Percentiles rank a stretch among this genome's conserved stretches.
Evolutionary conservation across 163 green algal genomes (phyloP).

Genomic region (Scenedesmus sp.): DNA sequence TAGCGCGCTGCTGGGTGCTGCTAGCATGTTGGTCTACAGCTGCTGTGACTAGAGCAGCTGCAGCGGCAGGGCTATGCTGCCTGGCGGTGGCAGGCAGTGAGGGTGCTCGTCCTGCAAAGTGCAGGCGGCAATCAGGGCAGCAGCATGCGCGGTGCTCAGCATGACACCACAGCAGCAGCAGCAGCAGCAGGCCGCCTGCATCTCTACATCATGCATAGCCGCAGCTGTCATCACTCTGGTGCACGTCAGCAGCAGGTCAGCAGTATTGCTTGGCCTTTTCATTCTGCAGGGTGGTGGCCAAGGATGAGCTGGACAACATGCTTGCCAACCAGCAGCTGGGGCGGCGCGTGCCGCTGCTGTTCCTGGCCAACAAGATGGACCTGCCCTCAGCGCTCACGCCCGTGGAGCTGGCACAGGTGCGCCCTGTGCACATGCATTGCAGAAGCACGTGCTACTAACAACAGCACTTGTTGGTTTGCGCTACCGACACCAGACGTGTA

Average conservation of each 20-base stretch:
- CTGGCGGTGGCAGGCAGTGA: neutral
- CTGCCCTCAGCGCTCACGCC: slow-evolving; percentile 72
- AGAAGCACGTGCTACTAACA: neutral
- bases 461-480: neutral
- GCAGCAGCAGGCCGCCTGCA: neutral
- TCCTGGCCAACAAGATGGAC: slow-evolving; percentile 90
- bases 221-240: neutral
- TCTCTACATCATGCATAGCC: neutral
- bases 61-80: neutral
- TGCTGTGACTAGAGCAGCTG: no score
- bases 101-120: neutral
- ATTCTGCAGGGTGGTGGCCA: slow-evolving; percentile 71
- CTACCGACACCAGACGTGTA: no score
- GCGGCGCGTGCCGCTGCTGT: slow-evolving; percentile 71
- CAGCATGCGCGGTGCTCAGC: neutral
- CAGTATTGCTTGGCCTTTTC: no score
- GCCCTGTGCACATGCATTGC: neutral
- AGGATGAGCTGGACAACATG: slow-evolving; percentile 84
- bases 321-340: slow-evolving; percentile 64
- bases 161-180: neutral
- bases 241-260: neutral
- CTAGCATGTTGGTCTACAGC: neutral
- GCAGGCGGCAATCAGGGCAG: neutral
- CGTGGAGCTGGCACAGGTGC: slow-evolving; percentile 74
- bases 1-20: slow-evolving; percentile 6